A percentile compares a stretch with the other conserved stretches of the same genome.
These are phyloP conservation scores for Neurospora sp. DNA, from an alignment of 495 filamentous ascomycete genomes.

Conservation along the genomic window DNA sequence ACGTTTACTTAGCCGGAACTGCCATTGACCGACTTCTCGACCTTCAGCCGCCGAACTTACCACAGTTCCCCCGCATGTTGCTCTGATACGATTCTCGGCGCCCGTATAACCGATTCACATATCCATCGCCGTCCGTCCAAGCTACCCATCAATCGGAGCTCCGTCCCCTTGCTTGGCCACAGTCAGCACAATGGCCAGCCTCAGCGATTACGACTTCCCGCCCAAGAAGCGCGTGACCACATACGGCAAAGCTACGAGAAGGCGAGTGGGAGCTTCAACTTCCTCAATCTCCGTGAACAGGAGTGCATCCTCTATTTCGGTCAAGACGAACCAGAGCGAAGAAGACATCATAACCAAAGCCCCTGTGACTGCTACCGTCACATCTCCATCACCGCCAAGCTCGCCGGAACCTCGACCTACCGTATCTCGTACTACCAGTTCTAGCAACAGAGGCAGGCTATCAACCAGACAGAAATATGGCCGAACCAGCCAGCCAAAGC, in stretches of 20 bases:
- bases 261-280: conserved; percentile 16
- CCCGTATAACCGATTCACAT: background rate
- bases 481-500: background rate
- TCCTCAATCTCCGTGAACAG: background rate
- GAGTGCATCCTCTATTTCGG: background rate
- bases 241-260: conserved; percentile 30
- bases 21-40: background rate
- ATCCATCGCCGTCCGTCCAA: background rate
- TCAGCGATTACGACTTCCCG: conserved; percentile 25
- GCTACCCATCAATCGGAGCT: background rate
- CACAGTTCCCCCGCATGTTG: background rate
- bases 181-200: conserved; percentile 18
- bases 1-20: background rate
- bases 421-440: background rate
- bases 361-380: background rate
- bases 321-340: background rate
- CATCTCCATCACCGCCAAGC: conserved; percentile 4
- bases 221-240: conserved; percentile 28
- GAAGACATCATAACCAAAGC: background rate
- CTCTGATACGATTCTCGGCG: background rate
- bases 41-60: background rate
- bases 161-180: background rate
- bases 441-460: conserved; percentile 5
- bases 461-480: background rate
- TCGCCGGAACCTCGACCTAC: conserved; percentile 13